phyloP scores from a whole-genome alignment of 441 rosid genomes.

The Jatropha multifida region DNA sequence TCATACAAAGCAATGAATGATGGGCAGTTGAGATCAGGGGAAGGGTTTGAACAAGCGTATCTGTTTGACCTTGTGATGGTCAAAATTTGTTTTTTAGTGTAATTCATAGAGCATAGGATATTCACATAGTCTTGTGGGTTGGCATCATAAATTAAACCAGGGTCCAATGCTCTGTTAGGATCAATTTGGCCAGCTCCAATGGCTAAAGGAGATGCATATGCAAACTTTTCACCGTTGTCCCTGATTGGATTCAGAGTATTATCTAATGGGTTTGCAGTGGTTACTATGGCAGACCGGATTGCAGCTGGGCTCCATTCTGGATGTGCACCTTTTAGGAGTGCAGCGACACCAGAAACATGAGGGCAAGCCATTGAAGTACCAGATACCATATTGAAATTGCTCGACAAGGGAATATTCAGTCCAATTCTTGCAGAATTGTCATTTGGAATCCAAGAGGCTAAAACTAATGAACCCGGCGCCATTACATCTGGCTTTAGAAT shows the following conservation, averaged over 20 bases:
- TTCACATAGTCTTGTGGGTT: slow-evolving; percentile 7
- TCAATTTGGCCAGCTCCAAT: slow-evolving; percentile 21
- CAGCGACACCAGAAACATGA: slow-evolving; percentile 41
- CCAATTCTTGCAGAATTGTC: slow-evolving; percentile 20
- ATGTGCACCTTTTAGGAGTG: slow-evolving; percentile 33
- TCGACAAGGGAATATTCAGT: slow-evolving; percentile 18
- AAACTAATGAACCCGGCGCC: slow-evolving; percentile 73
- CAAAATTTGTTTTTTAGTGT: slow-evolving; percentile 7
- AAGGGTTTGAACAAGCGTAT: slow-evolving; percentile 4
- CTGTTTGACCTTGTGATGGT: not conserved
- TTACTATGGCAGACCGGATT: slow-evolving; percentile 49
- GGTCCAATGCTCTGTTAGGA: slow-evolving; percentile 19
- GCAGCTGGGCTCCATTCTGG: slow-evolving; percentile 62
- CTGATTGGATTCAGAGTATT: slow-evolving; percentile 19
- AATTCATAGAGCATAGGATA: slow-evolving; percentile 6
- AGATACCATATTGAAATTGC: slow-evolving; percentile 18
- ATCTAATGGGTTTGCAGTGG: slow-evolving; percentile 35
- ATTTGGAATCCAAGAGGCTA: slow-evolving; percentile 80
- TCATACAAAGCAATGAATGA: slow-evolving; percentile 18
- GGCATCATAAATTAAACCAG: slow-evolving; percentile 13
- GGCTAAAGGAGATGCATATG: slow-evolving; percentile 4
- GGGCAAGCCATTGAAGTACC: slow-evolving; percentile 36
- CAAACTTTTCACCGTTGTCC: slow-evolving; percentile 1
- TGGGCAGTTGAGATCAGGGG: slow-evolving; percentile 1
- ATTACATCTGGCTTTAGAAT: slow-evolving; percentile 72